Evolutionary conservation across 2,329 filamentous ascomycete genomes (phyloP).

Genomic region (Hymenotorrendiella dingleyae): DNA sequence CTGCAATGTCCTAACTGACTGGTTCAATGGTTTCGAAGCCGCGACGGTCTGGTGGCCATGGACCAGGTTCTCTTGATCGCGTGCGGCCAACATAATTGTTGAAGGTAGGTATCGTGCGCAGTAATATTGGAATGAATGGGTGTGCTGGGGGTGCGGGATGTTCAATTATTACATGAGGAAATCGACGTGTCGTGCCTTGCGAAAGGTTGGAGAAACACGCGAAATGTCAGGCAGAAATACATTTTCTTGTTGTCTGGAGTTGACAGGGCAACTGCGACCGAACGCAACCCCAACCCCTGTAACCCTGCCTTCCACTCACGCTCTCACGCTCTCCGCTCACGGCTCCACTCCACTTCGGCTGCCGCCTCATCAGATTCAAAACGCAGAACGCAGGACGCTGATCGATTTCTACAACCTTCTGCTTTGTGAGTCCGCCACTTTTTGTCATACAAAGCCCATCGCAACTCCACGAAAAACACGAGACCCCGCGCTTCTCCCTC

Average conservation of each 20-base stretch:
- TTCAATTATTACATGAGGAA: constrained; percentile 8
- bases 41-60: constrained; percentile 67
- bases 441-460: constrained; percentile 5
- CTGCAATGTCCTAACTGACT: constrained; percentile 52
- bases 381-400: too few species aligned
- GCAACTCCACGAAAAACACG: not conserved
- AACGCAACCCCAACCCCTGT: too few species aligned
- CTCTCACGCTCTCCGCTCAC: too few species aligned
- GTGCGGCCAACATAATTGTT: constrained; percentile 64
- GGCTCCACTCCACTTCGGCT: not conserved
- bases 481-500: not conserved
- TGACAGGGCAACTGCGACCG: too few species aligned
- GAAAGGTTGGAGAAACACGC: too few species aligned
- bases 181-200: too few species aligned
- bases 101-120: constrained; percentile 9
- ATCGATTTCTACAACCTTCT: not conserved
- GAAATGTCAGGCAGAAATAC: too few species aligned
- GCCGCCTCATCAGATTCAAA: constrained; percentile 13
- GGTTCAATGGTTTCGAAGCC: constrained; percentile 65
- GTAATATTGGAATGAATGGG: constrained; percentile 4
- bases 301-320: too few species aligned
- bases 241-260: too few species aligned
- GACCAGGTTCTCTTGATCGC: constrained; percentile 84
- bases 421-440: constrained; percentile 3
- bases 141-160: too few species aligned